Base-by-base conservation (phyloP, 257 asterid species). In the Ilex aquifolium region DNA sequence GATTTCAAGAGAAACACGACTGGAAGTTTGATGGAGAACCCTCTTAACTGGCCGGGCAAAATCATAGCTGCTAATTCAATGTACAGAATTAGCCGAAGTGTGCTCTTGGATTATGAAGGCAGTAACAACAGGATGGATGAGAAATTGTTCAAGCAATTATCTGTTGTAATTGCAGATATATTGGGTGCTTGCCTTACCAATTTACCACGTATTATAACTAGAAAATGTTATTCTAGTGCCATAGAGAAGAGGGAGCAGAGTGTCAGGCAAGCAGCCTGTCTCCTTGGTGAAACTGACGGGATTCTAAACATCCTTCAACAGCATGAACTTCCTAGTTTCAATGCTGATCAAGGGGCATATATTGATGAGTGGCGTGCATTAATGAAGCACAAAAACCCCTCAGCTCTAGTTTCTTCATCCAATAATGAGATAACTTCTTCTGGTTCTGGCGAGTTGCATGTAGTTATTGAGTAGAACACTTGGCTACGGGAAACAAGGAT, bases 41-140 rank as follows among this genome's bases (percentile, higher is more conserved):
- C 83, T 39, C 44, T 65, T 5, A 50, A 62, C 3, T 70, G 80
- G 75, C 74, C 75, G 0, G 11, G 9, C 32, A 63, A 30, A 4
- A 50, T 65, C 42, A 29, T 71, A 16, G 76, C 80, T 39, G 70
- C 84, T 1, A 72, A 73, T 65, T 76, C 79, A 10, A 69, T 73
- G 85, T 76, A 76, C 64, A 58, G 74, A 52, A 66, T 69, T 6
- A 65, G 69, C 30, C 53, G n/a, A 57, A 69, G 71, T 13, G 53
- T 72, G n/a, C 16, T 74, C 59, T 39, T 51, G 32, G 54, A 49
- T 12, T 49, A 49, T 49, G 32, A 13, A 46, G 54, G 52, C 15
- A 73, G 32, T 36, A 15, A 49, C 50, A 14, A 6, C 1, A n/a
- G 5, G 31, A 65, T 66, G 7, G 63, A 67, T 39, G 71, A 60